Conservation (phyloP, 2,329 filamentous ascomycete species). For the Bipolaris cookei region DNA sequence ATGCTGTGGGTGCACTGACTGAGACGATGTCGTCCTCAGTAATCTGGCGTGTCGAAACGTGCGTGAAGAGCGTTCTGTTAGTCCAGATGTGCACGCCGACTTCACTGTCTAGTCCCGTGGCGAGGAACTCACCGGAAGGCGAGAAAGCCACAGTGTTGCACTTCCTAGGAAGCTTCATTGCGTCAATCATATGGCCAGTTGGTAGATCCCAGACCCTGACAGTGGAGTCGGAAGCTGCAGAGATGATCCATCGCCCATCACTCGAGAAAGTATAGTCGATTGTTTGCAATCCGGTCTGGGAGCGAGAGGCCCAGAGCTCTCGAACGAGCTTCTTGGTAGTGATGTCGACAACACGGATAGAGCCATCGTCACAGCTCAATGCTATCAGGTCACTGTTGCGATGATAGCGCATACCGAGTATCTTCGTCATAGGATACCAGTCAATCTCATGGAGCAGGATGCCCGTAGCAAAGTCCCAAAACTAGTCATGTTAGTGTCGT, state of each 20-base stretch:
- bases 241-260: constrained; percentile 92
- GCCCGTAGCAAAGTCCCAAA: constrained; percentile 94
- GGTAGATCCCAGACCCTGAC: constrained; percentile 93
- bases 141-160: constrained; percentile 91
- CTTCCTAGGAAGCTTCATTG: constrained; percentile 77
- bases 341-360: constrained; percentile 86
- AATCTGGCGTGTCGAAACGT: constrained; percentile 84
- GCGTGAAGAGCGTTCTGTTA: constrained; percentile 88
- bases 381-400: constrained; percentile 83
- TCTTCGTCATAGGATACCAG: constrained; percentile 78
- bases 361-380: constrained; percentile 86
- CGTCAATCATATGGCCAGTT: constrained; percentile 93
- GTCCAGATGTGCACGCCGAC: constrained; percentile 96
- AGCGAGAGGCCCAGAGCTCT: constrained; percentile 79
- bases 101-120: constrained; percentile 80
- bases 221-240: constrained; percentile 79
- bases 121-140: constrained; percentile 88
- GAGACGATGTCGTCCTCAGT: constrained; percentile 74
- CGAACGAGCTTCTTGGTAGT: constrained; percentile 89
- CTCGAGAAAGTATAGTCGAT: constrained; percentile 72
- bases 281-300: constrained; percentile 39
- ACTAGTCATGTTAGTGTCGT: constrained; percentile 54
- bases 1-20: constrained; percentile 73
- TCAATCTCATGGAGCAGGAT: constrained; percentile 79
- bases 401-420: constrained; percentile 81